phyloP scores from a whole-genome alignment of 495 filamentous ascomycete species.

The Penicillium nucicola region DNA sequence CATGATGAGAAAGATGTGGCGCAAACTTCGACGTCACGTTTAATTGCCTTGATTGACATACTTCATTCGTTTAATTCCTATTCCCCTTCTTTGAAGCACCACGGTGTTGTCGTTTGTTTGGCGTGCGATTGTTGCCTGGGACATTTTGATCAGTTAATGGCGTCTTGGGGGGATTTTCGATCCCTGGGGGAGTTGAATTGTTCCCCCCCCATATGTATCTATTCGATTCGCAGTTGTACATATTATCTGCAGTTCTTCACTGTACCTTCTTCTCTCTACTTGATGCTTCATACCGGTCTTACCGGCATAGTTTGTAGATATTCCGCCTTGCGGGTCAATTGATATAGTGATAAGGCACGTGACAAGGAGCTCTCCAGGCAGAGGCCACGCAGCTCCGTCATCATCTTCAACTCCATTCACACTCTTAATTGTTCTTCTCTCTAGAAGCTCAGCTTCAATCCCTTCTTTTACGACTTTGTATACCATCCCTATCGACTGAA shows the following conservation, averaged over 20 bases:
- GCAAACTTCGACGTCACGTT: slow-evolving; percentile 33
- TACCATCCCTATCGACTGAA: neutral
- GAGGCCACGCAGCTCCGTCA: slow-evolving; percentile 33
- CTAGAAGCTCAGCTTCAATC: neutral
- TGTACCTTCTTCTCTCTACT: neutral
- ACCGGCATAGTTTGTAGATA: neutral
- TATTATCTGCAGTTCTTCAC: slow-evolving; percentile 1
- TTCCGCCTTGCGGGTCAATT: neutral
- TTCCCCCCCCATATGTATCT: slow-evolving; percentile 3
- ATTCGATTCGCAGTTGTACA: slow-evolving; percentile 19
- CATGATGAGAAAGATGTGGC: slow-evolving; percentile 57
- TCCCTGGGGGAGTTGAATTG: slow-evolving; percentile 13
- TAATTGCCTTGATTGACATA: slow-evolving; percentile 24
- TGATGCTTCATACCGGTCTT: neutral
- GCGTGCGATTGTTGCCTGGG: slow-evolving; percentile 5
- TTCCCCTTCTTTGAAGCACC: slow-evolving; percentile 1
- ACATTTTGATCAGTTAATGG: neutral
- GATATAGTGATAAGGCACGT: slow-evolving; percentile 32
- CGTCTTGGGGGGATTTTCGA: neutral
- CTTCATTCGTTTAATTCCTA: neutral
- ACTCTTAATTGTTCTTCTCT: slow-evolving; percentile 1
- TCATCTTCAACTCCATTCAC: slow-evolving; percentile 9
- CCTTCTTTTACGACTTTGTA: neutral
- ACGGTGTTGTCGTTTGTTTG: slow-evolving; percentile 11
- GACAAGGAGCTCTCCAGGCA: slow-evolving; percentile 26